Percentiles rank a stretch among this genome's conserved stretches.
phyloP scores from a whole-genome alignment of 164 flowering plant genomes.

The Akebia trifoliata region DNA sequence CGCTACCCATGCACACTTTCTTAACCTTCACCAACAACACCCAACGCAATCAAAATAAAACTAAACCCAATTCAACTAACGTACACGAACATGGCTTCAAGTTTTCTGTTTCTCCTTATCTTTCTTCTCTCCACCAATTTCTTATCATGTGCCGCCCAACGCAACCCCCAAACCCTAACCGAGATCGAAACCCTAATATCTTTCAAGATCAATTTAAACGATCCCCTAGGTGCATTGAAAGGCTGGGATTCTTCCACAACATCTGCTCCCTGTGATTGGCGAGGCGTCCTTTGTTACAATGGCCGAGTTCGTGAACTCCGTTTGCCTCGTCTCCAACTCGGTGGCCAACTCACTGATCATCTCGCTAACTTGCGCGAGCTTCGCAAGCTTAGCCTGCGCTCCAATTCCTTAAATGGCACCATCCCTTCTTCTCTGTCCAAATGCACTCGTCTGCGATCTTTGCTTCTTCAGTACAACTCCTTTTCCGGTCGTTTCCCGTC shows the following conservation, averaged over 20 bases:
- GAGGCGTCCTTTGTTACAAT: constrained; percentile 53
- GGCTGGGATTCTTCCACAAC: constrained; percentile 71
- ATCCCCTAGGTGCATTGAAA: constrained; percentile 63
- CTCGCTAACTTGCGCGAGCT: constrained; percentile 41
- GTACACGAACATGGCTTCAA: background rate
- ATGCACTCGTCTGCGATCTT: constrained; percentile 34
- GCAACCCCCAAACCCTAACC: constrained; percentile 9
- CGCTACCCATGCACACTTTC: constrained; percentile 9
- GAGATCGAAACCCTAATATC: constrained; percentile 55
- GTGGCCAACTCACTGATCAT: constrained; percentile 26
- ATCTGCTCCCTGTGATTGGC: constrained; percentile 92
- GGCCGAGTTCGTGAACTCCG: constrained; percentile 69
- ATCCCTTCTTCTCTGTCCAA: constrained; percentile 38
- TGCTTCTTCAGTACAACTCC: constrained; percentile 44
- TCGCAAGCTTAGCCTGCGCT: constrained; percentile 66
- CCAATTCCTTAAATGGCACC: constrained; percentile 40
- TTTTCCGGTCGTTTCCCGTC: constrained; percentile 42
- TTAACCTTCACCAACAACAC: background rate
- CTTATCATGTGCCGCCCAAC: constrained; percentile 20
- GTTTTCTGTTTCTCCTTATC: constrained; percentile 18
- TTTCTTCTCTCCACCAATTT: constrained; percentile 9
- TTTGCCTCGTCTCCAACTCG: constrained; percentile 61
- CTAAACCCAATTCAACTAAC: background rate
- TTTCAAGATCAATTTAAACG: constrained; percentile 52
- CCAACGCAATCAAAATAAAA: background rate